These are phyloP conservation scores for Hemileccinum rubropunctum DNA, from an alignment of 768 basidiomycete species.

Conservation along the genomic window DNA sequence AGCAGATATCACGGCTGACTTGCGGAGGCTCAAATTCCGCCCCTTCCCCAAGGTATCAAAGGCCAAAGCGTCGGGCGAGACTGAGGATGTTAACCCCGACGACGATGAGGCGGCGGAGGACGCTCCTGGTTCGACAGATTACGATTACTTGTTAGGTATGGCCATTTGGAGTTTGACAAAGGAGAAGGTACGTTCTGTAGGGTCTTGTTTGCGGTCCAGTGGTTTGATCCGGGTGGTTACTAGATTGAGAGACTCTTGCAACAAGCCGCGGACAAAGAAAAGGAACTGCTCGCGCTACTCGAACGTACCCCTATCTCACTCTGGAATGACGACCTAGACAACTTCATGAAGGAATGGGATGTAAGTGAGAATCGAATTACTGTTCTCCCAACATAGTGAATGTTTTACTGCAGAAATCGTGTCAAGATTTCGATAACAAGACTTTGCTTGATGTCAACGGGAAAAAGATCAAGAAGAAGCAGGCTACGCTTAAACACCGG, in stretches of 20 bases:
- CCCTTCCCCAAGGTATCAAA: slow-evolving; percentile 82
- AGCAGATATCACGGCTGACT: slow-evolving; percentile 76
- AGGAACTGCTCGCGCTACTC: slow-evolving; percentile 74
- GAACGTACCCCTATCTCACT: slow-evolving; percentile 76
- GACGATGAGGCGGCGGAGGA: slow-evolving; percentile 43
- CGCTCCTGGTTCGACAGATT: slow-evolving; percentile 58
- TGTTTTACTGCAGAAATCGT: slow-evolving; percentile 34
- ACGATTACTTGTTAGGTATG: slow-evolving; percentile 94
- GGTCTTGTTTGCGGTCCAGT: neutral
- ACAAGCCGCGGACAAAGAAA: slow-evolving; percentile 81
- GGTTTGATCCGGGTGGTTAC: slow-evolving; percentile 5
- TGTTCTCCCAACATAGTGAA: neutral
- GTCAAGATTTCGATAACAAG: slow-evolving; percentile 44
- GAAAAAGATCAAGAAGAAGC: slow-evolving; percentile 57
- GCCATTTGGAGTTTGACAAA: slow-evolving; percentile 91
- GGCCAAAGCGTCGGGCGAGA: slow-evolving; percentile 65
- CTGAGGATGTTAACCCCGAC: slow-evolving; percentile 55
- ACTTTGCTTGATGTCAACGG: slow-evolving; percentile 43
- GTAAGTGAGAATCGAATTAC: slow-evolving; percentile 42
- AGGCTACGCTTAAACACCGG: slow-evolving; percentile 51
- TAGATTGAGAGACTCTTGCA: slow-evolving; percentile 82
- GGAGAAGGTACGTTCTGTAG: slow-evolving; percentile 63
- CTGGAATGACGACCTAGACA: slow-evolving; percentile 89
- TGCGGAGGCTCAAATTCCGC: slow-evolving; percentile 83
- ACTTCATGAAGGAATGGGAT: slow-evolving; percentile 81